Conservation (phyloP, 2,329 filamentous ascomycete species). For the Paraconiothyrium sp. region DNA sequence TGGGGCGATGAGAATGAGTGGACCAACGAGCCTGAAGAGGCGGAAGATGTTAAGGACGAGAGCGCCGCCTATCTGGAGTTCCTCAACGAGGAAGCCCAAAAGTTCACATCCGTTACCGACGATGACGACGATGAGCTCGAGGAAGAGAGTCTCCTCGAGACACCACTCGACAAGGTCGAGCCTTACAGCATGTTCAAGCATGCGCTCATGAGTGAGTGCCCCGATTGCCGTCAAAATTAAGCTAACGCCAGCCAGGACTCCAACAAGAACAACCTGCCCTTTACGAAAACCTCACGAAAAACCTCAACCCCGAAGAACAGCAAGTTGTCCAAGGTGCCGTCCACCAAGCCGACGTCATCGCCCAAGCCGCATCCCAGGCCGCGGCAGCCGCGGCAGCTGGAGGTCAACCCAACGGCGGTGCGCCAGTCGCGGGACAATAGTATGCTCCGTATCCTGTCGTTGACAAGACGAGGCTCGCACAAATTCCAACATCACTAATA, state of each 20-base stretch:
- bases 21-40: slow-evolving; percentile 71
- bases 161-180: slow-evolving; percentile 93
- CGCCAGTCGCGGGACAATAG: slow-evolving; percentile 26
- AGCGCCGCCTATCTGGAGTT: slow-evolving; percentile 96
- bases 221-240: not conserved
- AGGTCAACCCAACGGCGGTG: slow-evolving; percentile 32
- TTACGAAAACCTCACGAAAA: slow-evolving; percentile 81
- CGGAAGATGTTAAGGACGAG: slow-evolving; percentile 80
- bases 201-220: slow-evolving; percentile 74
- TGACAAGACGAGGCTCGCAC: not conserved
- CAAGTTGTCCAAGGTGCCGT: slow-evolving; percentile 81
- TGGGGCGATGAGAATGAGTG: slow-evolving; percentile 81
- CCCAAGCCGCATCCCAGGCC: slow-evolving; percentile 45
- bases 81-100: slow-evolving; percentile 90
- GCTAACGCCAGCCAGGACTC: slow-evolving; percentile 68
- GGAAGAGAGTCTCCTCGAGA: slow-evolving; percentile 91
- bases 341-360: slow-evolving; percentile 71
- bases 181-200: slow-evolving; percentile 90
- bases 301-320: slow-evolving; percentile 82
- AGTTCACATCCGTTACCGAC: slow-evolving; percentile 77
- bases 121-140: slow-evolving; percentile 91
- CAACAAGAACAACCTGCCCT: slow-evolving; percentile 92
- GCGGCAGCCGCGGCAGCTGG: slow-evolving; percentile 34
- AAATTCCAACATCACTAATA: slow-evolving; percentile 16
- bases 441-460: slow-evolving; percentile 13